A percentile compares a stretch with the other conserved stretches of the same genome.
Evolutionary conservation across 495 filamentous ascomycete genomes (phyloP).

Genomic region (Lasiosphaeria miniovina): DNA sequence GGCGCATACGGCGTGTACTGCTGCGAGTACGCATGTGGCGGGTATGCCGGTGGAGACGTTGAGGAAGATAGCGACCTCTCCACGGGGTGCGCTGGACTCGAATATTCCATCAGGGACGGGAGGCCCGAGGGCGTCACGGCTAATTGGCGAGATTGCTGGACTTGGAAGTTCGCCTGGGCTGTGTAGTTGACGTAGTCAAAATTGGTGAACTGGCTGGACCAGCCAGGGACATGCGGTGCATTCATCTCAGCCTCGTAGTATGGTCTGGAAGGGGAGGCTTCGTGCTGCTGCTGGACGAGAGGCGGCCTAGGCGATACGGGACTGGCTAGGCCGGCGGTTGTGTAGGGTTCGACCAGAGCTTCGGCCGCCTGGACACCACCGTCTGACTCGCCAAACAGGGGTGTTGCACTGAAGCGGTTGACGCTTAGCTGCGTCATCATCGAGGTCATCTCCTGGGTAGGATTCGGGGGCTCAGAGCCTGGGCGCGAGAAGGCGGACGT

Average conservation of each 20-base stretch:
- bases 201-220: constrained; percentile 13
- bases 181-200: constrained; percentile 30
- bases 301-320: neutral
- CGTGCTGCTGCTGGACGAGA: neutral
- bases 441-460: constrained; percentile 19
- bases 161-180: constrained; percentile 21
- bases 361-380: constrained; percentile 34
- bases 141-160: constrained; percentile 10
- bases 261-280: neutral
- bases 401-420: constrained; percentile 28
- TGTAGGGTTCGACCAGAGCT: constrained; percentile 26
- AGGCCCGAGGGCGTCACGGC: constrained; percentile 12
- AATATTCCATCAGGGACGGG: constrained; percentile 24
- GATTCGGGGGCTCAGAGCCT: constrained; percentile 9
- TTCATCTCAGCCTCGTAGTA: neutral
- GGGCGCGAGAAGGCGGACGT: constrained; percentile 6
- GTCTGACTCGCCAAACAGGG: constrained; percentile 30
- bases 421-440: constrained; percentile 24
- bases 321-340: constrained; percentile 6
- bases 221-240: constrained; percentile 6
- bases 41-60: neutral
- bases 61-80: constrained; percentile 3
- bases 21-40: neutral
- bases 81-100: constrained; percentile 12
- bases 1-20: neutral